Evolutionary conservation across 345 rosid species (phyloP).

Genomic region (Hevea brasiliensis): DNA sequence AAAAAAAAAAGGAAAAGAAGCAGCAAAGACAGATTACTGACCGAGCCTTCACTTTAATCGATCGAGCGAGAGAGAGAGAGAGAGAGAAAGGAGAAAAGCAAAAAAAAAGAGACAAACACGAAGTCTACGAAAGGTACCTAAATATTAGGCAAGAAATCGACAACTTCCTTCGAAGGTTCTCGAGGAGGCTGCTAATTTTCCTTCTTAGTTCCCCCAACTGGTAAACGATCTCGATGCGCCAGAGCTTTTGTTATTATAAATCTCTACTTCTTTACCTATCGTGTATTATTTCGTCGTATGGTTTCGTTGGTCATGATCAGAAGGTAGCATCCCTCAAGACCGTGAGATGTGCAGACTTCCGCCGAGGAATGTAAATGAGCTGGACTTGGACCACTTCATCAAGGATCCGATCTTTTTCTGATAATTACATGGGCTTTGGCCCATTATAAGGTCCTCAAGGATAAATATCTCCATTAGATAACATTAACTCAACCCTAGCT

Average conservation of each 20-base stretch:
- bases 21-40: neutral
- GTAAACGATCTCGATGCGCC: neutral
- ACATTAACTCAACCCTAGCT: too few species aligned
- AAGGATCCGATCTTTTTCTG: too few species aligned
- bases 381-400: too few species aligned
- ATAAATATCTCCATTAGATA: too few species aligned
- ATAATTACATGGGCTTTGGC: neutral
- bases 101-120: neutral
- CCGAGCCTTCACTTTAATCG: neutral
- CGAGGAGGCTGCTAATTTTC: neutral
- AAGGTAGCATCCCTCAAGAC: neutral
- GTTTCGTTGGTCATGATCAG: neutral
- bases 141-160: slow-evolving; percentile 2
- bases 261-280: neutral
- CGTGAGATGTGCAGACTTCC: neutral
- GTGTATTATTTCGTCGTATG: neutral
- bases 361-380: neutral
- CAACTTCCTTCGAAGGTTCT: neutral
- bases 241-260: neutral
- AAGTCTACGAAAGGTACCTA: neutral
- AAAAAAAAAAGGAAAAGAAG: neutral
- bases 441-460: neutral
- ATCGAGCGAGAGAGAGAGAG: neutral
- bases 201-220: neutral
- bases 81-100: neutral